phyloP scores from a whole-genome alignment of 2,329 filamentous ascomycete species.

The Dactylella cylindrospora region DNA sequence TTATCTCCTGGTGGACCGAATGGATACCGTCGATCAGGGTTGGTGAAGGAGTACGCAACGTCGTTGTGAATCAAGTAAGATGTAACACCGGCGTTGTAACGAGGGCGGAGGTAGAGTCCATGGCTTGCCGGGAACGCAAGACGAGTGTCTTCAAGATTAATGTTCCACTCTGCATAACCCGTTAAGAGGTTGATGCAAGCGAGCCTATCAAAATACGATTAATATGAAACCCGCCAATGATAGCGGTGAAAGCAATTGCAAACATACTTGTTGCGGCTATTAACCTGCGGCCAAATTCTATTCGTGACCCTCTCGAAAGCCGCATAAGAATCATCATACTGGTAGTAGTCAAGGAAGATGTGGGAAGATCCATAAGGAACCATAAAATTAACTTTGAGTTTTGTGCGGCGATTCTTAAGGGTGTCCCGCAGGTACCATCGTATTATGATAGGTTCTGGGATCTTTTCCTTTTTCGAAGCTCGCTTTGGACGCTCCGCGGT shows the following conservation, averaged over 20 bases:
- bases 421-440: constrained; percentile 32
- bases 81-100: constrained; percentile 7
- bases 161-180: constrained; percentile 38
- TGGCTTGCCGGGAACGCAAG: constrained; percentile 15
- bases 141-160: constrained; percentile 17
- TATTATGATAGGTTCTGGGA: constrained; percentile 27
- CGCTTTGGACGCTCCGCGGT: constrained; percentile 19
- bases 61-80: constrained; percentile 24
- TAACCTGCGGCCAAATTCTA: constrained; percentile 7
- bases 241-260: no score
- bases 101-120: constrained; percentile 23
- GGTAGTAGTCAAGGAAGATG: constrained; percentile 33
- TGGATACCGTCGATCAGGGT: constrained; percentile 1
- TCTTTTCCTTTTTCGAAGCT: constrained; percentile 22
- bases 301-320: background rate
- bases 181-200: constrained; percentile 38
- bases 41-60: constrained; percentile 26
- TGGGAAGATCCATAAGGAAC: constrained; percentile 19
- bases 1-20: constrained; percentile 3
- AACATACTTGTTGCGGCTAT: constrained; percentile 25
- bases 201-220: constrained; percentile 14
- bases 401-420: constrained; percentile 20
- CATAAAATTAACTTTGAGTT: constrained; percentile 25
- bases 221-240: no score
- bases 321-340: constrained; percentile 3